Percentiles rank a stretch among this genome's conserved stretches.
phyloP scores from a whole-genome alignment of 768 basidiomycete genomes.

The Tephrocybe sp. region DNA sequence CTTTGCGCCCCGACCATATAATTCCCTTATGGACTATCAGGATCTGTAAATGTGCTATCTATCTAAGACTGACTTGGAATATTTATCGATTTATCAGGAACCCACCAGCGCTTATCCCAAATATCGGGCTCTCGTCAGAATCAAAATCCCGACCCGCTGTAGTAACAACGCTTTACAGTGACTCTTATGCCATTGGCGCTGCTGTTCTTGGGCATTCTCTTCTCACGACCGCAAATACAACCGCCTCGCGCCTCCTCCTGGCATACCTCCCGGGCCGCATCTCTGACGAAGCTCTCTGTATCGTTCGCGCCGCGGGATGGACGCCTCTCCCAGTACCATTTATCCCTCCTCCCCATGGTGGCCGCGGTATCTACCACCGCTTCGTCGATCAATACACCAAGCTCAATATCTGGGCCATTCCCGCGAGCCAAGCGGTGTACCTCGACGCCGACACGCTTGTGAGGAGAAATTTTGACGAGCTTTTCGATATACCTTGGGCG shows the following conservation, averaged over 20 bases:
- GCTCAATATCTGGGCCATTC: slow-evolving; percentile 37
- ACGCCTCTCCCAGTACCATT: slow-evolving; percentile 28
- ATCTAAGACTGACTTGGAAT: neutral
- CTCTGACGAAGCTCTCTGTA: slow-evolving; percentile 36
- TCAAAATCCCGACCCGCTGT: slow-evolving; percentile 18
- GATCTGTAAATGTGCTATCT: slow-evolving; percentile 16
- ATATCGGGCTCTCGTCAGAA: neutral
- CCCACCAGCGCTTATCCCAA: slow-evolving; percentile 13
- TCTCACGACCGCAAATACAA: slow-evolving; percentile 19
- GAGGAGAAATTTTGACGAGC: slow-evolving; percentile 39
- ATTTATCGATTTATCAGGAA: slow-evolving; percentile 12
- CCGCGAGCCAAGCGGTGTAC: slow-evolving; percentile 33
- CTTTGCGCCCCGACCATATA: slow-evolving; percentile 12
- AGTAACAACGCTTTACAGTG: slow-evolving; percentile 25
- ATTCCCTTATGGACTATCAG: slow-evolving; percentile 22
- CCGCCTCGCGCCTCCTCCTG: slow-evolving; percentile 21
- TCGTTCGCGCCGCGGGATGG: slow-evolving; percentile 37
- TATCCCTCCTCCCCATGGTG: slow-evolving; percentile 36
- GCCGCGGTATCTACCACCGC: slow-evolving; percentile 30
- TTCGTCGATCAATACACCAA: slow-evolving; percentile 44
- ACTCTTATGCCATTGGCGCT: slow-evolving; percentile 25
- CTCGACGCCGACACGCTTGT: slow-evolving; percentile 44
- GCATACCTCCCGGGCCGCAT: slow-evolving; percentile 28
- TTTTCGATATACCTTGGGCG: slow-evolving; percentile 37
- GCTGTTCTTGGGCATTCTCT: slow-evolving; percentile 26